Evolutionary conservation across 2,329 filamentous ascomycete species (phyloP).

Genomic region (Phialophora macrospora): DNA sequence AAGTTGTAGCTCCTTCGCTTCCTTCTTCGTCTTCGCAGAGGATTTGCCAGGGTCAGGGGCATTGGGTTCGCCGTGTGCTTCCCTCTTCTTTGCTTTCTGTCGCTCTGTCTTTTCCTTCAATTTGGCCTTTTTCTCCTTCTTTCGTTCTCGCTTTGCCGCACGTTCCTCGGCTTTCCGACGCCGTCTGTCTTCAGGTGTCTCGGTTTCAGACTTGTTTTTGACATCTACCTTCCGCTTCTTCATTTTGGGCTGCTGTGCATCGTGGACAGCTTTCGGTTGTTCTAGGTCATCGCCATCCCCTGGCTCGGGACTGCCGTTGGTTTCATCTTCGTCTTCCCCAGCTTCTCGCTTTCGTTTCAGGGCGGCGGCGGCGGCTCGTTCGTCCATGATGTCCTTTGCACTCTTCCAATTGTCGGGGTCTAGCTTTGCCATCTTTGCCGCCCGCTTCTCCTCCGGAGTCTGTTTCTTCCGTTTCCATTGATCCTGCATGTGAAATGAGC

Average conservation of each 20-base stretch:
- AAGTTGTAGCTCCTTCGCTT: conserved; percentile 21
- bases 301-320: conserved; percentile 37
- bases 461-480: conserved; percentile 97
- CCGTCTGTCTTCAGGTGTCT: conserved; percentile 44
- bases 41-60: neutral
- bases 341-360: conserved; percentile 78
- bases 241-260: conserved; percentile 22
- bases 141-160: conserved; percentile 48
- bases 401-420: conserved; percentile 89
- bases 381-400: conserved; percentile 91
- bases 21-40: neutral
- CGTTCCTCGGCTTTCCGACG: conserved; percentile 55
- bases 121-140: conserved; percentile 46
- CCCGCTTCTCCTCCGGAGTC: conserved; percentile 83
- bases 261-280: conserved; percentile 23
- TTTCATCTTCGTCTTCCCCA: conserved; percentile 57
- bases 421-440: conserved; percentile 84
- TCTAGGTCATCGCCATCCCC: conserved; percentile 18
- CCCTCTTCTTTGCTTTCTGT: conserved; percentile 46
- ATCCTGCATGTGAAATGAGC: conserved; percentile 61
- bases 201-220: conserved; percentile 38
- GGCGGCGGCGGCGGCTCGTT: conserved; percentile 71
- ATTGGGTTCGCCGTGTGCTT: conserved; percentile 36
- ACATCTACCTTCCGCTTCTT: conserved; percentile 38
- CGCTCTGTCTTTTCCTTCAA: conserved; percentile 45